phyloP scores from a whole-genome alignment of 2,329 filamentous ascomycete genomes.

The Scytalidium sp. region DNA sequence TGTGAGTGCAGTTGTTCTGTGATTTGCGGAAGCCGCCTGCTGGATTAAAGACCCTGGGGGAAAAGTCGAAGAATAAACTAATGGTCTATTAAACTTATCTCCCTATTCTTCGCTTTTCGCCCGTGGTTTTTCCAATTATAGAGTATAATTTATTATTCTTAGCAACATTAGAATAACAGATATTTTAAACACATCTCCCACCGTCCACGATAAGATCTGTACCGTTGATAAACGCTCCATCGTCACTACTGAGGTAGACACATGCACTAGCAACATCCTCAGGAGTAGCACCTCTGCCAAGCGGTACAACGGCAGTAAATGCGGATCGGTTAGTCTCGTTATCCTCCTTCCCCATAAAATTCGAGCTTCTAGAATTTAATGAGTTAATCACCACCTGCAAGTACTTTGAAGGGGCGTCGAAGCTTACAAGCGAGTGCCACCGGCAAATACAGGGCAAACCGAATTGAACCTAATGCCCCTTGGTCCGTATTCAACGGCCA shows the following conservation, averaged over 20 bases:
- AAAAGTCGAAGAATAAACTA: no score
- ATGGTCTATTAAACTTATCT: no score
- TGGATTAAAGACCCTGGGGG: no score
- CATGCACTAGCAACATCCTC: slow-evolving; percentile 69
- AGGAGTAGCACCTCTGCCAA: slow-evolving; percentile 53
- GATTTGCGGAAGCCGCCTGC: no score
- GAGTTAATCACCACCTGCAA: not conserved
- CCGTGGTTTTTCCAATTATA: no score
- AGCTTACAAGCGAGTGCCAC: slow-evolving; percentile 55
- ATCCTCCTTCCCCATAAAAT: slow-evolving; percentile 58
- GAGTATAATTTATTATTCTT: no score
- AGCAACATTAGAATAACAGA: no score
- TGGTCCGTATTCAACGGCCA: slow-evolving; percentile 71
- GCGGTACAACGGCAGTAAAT: slow-evolving; percentile 51
- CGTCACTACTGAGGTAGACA: slow-evolving; percentile 68
- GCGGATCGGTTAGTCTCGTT: slow-evolving; percentile 57
- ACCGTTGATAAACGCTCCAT: slow-evolving; percentile 69
- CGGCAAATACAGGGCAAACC: slow-evolving; percentile 67
- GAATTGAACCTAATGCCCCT: slow-evolving; percentile 72
- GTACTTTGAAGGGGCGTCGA: not conserved
- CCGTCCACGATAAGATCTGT: slow-evolving; percentile 65
- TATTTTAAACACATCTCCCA: no score
- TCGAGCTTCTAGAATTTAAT: slow-evolving; percentile 1
- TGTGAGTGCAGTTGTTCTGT: no score
- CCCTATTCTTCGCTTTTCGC: no score